Conservation (phyloP, 2,329 filamentous ascomycete genomes). For the Colletotrichum orbiculare region DNA sequence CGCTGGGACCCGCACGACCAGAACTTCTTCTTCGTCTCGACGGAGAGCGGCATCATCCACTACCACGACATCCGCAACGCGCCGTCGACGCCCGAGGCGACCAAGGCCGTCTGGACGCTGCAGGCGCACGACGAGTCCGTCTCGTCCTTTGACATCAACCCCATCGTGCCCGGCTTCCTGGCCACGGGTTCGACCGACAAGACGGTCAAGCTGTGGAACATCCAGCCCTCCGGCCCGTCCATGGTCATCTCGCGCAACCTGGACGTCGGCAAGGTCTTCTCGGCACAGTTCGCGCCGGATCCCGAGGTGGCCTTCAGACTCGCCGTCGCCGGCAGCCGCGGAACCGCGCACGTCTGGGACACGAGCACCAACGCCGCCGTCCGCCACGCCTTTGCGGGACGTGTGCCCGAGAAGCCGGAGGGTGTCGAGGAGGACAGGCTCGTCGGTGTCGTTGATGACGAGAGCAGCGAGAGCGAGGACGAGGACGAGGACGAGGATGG, state of each 20-base stretch:
- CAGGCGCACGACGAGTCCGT: conserved; percentile 95
- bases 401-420: conserved; percentile 65
- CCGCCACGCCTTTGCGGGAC: conserved; percentile 80
- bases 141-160: conserved; percentile 93
- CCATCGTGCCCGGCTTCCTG: conserved; percentile 89
- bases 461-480: conserved; percentile 74
- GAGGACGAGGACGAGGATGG: conserved; percentile 56
- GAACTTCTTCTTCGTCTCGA: conserved; percentile 96
- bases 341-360: conserved; percentile 93
- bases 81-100: conserved; percentile 76
- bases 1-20: conserved; percentile 93
- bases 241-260: conserved; percentile 93
- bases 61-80: conserved; percentile 88
- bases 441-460: conserved; percentile 76
- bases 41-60: conserved; percentile 90
- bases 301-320: conserved; percentile 90
- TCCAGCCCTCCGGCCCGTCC: conserved; percentile 80
- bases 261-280: conserved; percentile 95
- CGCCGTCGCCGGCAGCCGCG: conserved; percentile 94
- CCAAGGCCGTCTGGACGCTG: conserved; percentile 91
- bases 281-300: conserved; percentile 89
- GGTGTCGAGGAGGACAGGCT: conserved; percentile 79
- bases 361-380: conserved; percentile 93
- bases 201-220: conserved; percentile 97
- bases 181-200: conserved; percentile 94